Base-by-base conservation (phyloP, 164 flowering plant genomes). In the Aristolochia californica region DNA sequence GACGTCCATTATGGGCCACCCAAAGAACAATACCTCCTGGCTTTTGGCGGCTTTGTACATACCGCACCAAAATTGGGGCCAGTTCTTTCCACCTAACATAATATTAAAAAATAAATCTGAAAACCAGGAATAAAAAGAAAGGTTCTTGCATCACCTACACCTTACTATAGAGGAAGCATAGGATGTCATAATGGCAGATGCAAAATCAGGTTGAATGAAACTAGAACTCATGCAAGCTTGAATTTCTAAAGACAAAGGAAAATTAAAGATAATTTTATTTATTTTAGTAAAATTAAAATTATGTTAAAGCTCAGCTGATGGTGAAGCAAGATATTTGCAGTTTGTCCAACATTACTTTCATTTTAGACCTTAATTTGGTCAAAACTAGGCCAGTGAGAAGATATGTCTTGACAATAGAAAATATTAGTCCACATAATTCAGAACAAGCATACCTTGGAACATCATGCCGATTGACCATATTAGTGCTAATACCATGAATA, bases 1-100 rank as follows among this genome's bases (percentile, higher is more conserved):
- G 20, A 4, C 83, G 82, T 45, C 76, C 91, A 74, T 93, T 93
- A 63, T 93, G 98, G 52, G 88, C 88, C 17, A 85, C 79, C 66
- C 57, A 71, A 25, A 88, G 45, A 43, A 87, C 78, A 58, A 67
- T 67, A 18, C 88, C 84, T 17, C 82, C 87, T 34, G 89, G 81
- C 59, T 74, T 77, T 68, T 82, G 84, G 43, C 97, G 89, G 74
- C 91, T 88, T 65, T 27, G 55, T 16, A 93, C 74, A 65, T 70
- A 93, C 55, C 74, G 72, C 58, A 68, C 47, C 52, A 93, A 67
- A 54, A 87, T 79, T 16, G 97, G 98, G 72, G 84, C 71, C 66
- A 93, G 63, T 12, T 93, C 95, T 67, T 63, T 65, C 86, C 88
- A 85, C 89, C 98, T 93, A 43, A 68, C 66, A 47, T 4, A 16